Conservation (phyloP, 2,329 filamentous ascomycete species). For the Cladosporium colombiae region DNA sequence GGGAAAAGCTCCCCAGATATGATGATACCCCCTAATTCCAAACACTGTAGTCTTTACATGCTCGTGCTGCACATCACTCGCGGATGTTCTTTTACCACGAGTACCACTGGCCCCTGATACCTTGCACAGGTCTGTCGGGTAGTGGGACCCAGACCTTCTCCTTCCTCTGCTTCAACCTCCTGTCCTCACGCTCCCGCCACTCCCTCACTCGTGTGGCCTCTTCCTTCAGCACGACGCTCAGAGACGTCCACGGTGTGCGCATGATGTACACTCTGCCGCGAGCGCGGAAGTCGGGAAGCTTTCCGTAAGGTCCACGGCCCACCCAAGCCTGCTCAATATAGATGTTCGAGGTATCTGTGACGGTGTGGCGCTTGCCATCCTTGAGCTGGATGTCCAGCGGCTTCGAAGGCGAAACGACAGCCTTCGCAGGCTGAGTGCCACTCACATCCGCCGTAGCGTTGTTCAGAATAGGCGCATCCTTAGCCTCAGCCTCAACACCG, state of each 20-base stretch:
- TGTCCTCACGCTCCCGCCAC: constrained; percentile 74
- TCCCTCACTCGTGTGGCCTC: constrained; percentile 85
- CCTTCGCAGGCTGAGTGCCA: constrained; percentile 9
- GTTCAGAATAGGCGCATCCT: constrained; percentile 18
- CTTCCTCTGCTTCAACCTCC: constrained; percentile 70
- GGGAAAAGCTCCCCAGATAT: neutral
- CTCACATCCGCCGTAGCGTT: constrained; percentile 17
- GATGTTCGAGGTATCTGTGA: constrained; percentile 75
- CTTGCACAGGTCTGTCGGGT: constrained; percentile 79
- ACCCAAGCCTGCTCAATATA: constrained; percentile 96
- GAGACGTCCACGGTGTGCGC: constrained; percentile 72
- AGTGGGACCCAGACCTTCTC: constrained; percentile 84
- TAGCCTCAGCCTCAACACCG: constrained; percentile 22
- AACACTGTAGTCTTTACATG: constrained; percentile 9
- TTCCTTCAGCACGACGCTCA: constrained; percentile 82
- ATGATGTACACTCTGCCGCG: constrained; percentile 70
- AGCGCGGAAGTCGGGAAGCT: constrained; percentile 69
- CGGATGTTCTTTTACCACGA: constrained; percentile 68
- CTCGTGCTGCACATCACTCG: neutral
- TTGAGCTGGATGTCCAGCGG: constrained; percentile 68
- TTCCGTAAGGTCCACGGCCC: constrained; percentile 67
- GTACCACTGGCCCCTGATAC: constrained; percentile 80
- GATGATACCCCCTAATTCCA: constrained; percentile 2
- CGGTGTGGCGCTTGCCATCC: constrained; percentile 69
- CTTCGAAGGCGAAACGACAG: constrained; percentile 25